phyloP scores from a whole-genome alignment of 768 basidiomycete genomes.

The Fibroporia radiculosa region DNA sequence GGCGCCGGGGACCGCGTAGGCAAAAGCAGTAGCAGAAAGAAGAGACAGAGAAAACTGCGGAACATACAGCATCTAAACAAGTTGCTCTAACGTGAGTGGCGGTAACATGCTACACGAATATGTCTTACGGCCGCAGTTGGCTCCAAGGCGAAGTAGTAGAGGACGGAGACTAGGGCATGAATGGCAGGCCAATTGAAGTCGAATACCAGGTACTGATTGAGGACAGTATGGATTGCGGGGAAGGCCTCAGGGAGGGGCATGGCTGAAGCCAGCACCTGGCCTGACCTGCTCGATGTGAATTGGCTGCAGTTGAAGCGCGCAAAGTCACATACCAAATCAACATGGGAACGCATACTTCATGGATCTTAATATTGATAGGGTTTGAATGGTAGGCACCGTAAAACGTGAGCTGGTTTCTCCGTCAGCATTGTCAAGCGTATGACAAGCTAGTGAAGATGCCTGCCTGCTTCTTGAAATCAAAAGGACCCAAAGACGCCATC shows the following conservation, averaged over 20 bases:
- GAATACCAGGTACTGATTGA: constrained; percentile 60
- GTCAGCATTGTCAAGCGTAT: not conserved
- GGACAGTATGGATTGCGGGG: constrained; percentile 39
- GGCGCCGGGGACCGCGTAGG: constrained; percentile 42
- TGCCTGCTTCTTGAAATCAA: constrained; percentile 71
- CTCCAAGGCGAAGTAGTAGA: constrained; percentile 78
- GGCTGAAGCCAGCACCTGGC: constrained; percentile 40
- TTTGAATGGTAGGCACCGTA: constrained; percentile 92
- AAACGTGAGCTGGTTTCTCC: constrained; percentile 61
- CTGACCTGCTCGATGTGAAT: constrained; percentile 40
- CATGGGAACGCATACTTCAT: constrained; percentile 78
- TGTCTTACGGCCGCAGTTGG: constrained; percentile 74
- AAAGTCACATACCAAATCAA: constrained; percentile 56
- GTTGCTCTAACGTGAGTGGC: not conserved
- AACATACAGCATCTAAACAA: constrained; percentile 64
- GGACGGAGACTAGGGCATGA: constrained; percentile 47
- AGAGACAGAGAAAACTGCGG: constrained; percentile 62
- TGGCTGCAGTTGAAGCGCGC: not conserved
- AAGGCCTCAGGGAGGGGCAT: constrained; percentile 47
- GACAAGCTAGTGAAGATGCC: too few species aligned
- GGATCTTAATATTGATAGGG: constrained; percentile 75
- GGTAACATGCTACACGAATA: constrained; percentile 2
- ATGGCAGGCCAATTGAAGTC: constrained; percentile 64
- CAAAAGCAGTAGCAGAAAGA: constrained; percentile 65
- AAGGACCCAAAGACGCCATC: constrained; percentile 33